Conservation (phyloP, 441 rosid genomes). For the Arabidopsis lyrata region DNA sequence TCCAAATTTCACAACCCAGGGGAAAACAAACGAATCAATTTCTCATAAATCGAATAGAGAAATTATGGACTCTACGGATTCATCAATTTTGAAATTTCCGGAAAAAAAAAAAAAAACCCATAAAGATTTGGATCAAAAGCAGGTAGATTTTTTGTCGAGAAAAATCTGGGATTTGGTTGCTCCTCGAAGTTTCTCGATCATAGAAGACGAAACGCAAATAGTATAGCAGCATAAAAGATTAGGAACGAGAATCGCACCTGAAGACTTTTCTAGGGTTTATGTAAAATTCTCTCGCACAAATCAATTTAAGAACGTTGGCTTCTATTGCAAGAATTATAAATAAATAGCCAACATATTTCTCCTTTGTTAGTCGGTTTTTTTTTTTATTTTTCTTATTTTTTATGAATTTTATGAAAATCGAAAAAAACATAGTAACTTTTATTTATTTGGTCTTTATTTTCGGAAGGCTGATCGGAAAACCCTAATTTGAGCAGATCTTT, state of each 20-base stretch:
- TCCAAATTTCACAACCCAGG: not conserved
- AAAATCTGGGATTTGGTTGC: not conserved
- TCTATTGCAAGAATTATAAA: constrained; percentile 39
- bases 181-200: constrained; percentile 27
- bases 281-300: constrained; percentile 13
- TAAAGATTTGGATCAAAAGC: not conserved
- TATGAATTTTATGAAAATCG: not conserved
- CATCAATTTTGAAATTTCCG: not conserved
- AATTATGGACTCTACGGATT: not conserved
- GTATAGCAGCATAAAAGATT: not conserved
- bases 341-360: constrained; percentile 1
- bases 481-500: constrained; percentile 22
- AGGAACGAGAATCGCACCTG: constrained; percentile 29
- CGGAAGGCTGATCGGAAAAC: constrained; percentile 24
- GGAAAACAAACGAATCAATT: constrained; percentile 6
- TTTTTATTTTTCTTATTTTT: not conserved
- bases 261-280: constrained; percentile 41
- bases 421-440: not conserved
- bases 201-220: not conserved
- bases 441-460: not conserved
- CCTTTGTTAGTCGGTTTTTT: constrained; percentile 32
- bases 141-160: not conserved
- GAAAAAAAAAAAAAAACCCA: not conserved
- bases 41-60: no score
- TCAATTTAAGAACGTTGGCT: constrained; percentile 23